A percentile compares a stretch with the other conserved stretches of the same genome.
phyloP scores from a whole-genome alignment of 306 rosid genomes.

The Ochetophila trinervis region DNA sequence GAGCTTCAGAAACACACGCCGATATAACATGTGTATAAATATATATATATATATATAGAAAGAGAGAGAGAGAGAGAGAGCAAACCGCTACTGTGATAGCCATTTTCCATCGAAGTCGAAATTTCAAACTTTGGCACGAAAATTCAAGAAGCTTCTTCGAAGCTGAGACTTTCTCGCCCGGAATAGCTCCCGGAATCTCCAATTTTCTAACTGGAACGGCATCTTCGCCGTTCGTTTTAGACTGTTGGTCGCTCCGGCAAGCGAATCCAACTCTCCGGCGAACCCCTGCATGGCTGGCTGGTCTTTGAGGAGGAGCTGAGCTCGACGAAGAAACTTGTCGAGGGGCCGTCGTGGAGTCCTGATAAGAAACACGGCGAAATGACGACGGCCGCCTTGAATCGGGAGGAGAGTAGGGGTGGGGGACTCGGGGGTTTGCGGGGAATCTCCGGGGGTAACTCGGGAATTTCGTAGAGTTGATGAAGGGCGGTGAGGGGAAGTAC shows the following conservation, averaged over 20 bases:
- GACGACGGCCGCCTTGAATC: slow-evolving; percentile 1
- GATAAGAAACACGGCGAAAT: slow-evolving; percentile 1
- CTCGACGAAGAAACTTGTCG: slow-evolving; percentile 17
- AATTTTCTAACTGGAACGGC: slow-evolving; percentile 13
- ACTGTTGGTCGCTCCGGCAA: slow-evolving; percentile 21
- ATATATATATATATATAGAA: not conserved
- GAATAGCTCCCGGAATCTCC: slow-evolving; percentile 25
- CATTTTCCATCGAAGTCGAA: slow-evolving; percentile 49
- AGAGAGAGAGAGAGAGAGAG: slow-evolving; percentile 10
- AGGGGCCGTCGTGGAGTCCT: not conserved
- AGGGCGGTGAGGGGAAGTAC: slow-evolving; percentile 78
- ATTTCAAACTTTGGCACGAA: slow-evolving; percentile 6
- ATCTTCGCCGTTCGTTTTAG: not conserved
- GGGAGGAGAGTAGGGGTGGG: slow-evolving; percentile 28
- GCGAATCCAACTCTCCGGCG: slow-evolving; percentile 52
- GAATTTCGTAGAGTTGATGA: slow-evolving; percentile 29
- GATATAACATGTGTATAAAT: too few relatives aligned
- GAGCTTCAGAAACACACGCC: not conserved
- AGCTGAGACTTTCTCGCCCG: slow-evolving; percentile 26
- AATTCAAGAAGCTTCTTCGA: slow-evolving; percentile 15
- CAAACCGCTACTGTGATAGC: slow-evolving; percentile 33
- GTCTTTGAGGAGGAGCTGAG: slow-evolving; percentile 3
- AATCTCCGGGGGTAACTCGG: slow-evolving; percentile 45
- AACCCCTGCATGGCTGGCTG: slow-evolving; percentile 26
- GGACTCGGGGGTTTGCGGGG: slow-evolving; percentile 33